Base-by-base conservation (phyloP, 2,329 filamentous ascomycete genomes). In the Fusarium ramigenum region DNA sequence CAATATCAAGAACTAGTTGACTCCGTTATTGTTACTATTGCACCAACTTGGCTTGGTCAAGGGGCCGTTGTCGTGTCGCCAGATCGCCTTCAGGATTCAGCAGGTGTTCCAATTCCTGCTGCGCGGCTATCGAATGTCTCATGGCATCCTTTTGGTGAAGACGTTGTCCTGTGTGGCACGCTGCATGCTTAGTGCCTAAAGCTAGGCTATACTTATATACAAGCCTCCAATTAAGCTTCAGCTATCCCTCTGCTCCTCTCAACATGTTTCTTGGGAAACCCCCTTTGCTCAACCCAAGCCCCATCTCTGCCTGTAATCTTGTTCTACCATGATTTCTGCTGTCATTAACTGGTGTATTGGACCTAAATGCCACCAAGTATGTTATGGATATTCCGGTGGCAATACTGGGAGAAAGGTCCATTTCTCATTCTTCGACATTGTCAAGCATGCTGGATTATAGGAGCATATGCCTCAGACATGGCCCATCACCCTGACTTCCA, bases 11-110 rank as follows among this genome's bases (percentile, higher is more conserved):
- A 80, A n/a, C 83, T 95, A 14, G 86, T 97, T 46, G 88, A 94
- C 78, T 92, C 92, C 5, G 91, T 97, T 54, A 93, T 98, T 76
- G 87, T 98, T 65, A 98, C 96, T 0, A 91, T 98, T 78, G 95
- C 96, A 7, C 96, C 96, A 14, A 94, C 91, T 1, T 98, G 94
- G 89, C 86, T 98, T n/a, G 96, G 96, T 4, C 87, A 89, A 67
- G 94, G 93, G 5, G 94, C 94, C 12, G 93, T 98, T 15, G 87
- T 91, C 16, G 93, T 97, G 6, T 92, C 90, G 52, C 96, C 95
- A 4, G 85, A 89, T 25, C 86, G 89, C 39, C 87, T 86, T 44
- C 77, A 81, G 6, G 86, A 87, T 63, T 80, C 83, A 5, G 79
- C 85, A 23, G 89, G 88, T 7, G 83, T 84, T 50, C 86, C 87